Conservation (phyloP, 805 yeast genomes). For the Kodamaea laetipori region DNA sequence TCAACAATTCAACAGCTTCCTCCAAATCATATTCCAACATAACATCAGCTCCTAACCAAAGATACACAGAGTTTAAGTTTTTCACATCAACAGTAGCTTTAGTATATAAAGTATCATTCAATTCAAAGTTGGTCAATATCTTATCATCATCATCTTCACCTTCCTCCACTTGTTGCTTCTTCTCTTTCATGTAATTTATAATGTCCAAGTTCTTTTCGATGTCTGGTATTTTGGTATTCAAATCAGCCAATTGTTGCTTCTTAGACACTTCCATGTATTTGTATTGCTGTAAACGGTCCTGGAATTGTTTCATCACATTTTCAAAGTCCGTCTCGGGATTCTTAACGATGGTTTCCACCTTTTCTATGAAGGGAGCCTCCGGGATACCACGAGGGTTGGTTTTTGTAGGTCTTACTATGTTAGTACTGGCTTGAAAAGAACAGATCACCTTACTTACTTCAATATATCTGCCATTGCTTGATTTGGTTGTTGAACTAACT, state of each 20-base stretch:
- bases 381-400: conserved; percentile 95
- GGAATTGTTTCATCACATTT: conserved; percentile 68
- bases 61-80: conserved; percentile 59
- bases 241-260: conserved; percentile 49
- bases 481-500: not conserved
- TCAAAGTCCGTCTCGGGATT: conserved; percentile 67
- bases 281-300: conserved; percentile 86
- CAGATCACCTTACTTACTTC: conserved; percentile 12
- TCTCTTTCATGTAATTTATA: conserved; percentile 58
- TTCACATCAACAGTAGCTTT: conserved; percentile 70
- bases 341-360: conserved; percentile 73
- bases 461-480: conserved; percentile 15
- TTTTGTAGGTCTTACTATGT: conserved; percentile 48
- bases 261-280: conserved; percentile 77
- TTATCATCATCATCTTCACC: conserved; percentile 28
- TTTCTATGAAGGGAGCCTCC: conserved; percentile 89
- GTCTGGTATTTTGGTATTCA: conserved; percentile 83
- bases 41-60: conserved; percentile 98
- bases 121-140: conserved; percentile 74
- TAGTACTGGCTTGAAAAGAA: conserved; percentile 1
- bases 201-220: conserved; percentile 80
- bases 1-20: conserved; percentile 78
- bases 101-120: conserved; percentile 90
- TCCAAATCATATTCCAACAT: conserved; percentile 92
- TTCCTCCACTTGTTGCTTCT: conserved; percentile 38